These are phyloP conservation scores for Fraxinus anomala DNA, from an alignment of 257 asterid genomes.

Conservation along the genomic window DNA sequence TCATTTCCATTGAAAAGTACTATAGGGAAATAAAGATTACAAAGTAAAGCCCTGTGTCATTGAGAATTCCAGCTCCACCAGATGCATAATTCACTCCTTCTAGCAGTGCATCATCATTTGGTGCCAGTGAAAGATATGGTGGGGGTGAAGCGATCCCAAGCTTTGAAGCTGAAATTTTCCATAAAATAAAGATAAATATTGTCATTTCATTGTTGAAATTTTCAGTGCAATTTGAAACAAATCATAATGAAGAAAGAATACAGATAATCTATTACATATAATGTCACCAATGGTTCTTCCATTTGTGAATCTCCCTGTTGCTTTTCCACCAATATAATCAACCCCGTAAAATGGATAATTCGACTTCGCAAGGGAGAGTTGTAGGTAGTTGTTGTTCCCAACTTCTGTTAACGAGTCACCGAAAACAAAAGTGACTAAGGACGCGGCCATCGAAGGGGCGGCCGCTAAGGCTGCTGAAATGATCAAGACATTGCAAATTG, in stretches of 20 bases:
- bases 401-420: slow-evolving; percentile 93
- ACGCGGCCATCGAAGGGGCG: slow-evolving; percentile 24
- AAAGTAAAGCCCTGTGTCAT: slow-evolving; percentile 80
- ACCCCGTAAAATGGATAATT: slow-evolving; percentile 70
- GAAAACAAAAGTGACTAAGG: slow-evolving; percentile 63
- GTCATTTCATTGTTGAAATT: background rate
- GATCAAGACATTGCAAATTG: slow-evolving; percentile 17
- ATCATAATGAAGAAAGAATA: background rate
- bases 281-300: slow-evolving; percentile 86
- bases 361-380: slow-evolving; percentile 66
- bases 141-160: slow-evolving; percentile 72
- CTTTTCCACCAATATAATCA: slow-evolving; percentile 57
- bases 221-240: background rate
- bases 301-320: slow-evolving; percentile 85
- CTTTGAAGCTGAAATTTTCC: slow-evolving; percentile 53
- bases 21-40: slow-evolving; percentile 34
- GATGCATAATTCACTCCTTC: slow-evolving; percentile 86
- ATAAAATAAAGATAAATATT: background rate
- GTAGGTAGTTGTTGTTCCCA: slow-evolving; percentile 76
- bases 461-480: slow-evolving; percentile 10
- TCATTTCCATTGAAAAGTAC: background rate
- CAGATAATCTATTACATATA: slow-evolving; percentile 38
- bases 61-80: slow-evolving; percentile 92
- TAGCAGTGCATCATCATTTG: slow-evolving; percentile 59
- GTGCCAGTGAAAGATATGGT: slow-evolving; percentile 64